Evolutionary conservation across 306 rosid genomes (phyloP).

Genomic region (Gillenia trifoliata): DNA sequence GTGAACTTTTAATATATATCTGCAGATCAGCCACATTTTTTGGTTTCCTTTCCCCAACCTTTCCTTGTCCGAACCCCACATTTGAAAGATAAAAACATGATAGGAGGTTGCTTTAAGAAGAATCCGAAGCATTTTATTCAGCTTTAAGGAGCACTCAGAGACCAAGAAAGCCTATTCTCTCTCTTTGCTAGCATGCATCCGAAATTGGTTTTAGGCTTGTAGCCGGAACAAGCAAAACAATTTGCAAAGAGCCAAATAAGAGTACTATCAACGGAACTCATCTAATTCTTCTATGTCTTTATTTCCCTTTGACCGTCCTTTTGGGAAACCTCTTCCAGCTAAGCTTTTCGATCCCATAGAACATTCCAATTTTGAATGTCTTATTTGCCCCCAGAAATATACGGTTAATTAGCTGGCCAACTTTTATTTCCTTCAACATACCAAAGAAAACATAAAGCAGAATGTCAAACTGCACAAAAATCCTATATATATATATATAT

Average conservation of each 20-base stretch:
- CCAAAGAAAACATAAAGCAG: background rate
- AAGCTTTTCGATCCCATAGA: constrained; percentile 36
- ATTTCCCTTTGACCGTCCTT: constrained; percentile 42
- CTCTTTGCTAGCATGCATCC: constrained; percentile 7
- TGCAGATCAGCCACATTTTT: background rate
- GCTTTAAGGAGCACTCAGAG: constrained; percentile 40
- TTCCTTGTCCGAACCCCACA: constrained; percentile 38
- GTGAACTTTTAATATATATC: background rate
- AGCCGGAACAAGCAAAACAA: constrained; percentile 34
- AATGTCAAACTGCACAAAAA: background rate
- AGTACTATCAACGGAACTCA: constrained; percentile 21
- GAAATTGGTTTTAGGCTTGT: constrained; percentile 15
- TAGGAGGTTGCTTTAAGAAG: constrained; percentile 30
- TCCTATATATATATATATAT: no score
- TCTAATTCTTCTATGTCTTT: constrained; percentile 19
- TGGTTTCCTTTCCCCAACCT: background rate
- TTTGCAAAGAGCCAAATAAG: constrained; percentile 32
- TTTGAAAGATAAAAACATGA: constrained; percentile 11
- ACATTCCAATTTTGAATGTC: constrained; percentile 37
- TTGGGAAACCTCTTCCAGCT: constrained; percentile 39
- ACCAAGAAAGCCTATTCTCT: constrained; percentile 27
- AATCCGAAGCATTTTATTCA: constrained; percentile 57
- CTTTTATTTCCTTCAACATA: background rate
- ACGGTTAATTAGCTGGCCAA: constrained; percentile 9
- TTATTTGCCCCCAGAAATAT: constrained; percentile 21